Evolutionary conservation across 1,284 basidiomycete species (phyloP).

Genomic region (Rhodotorula sp.): DNA sequence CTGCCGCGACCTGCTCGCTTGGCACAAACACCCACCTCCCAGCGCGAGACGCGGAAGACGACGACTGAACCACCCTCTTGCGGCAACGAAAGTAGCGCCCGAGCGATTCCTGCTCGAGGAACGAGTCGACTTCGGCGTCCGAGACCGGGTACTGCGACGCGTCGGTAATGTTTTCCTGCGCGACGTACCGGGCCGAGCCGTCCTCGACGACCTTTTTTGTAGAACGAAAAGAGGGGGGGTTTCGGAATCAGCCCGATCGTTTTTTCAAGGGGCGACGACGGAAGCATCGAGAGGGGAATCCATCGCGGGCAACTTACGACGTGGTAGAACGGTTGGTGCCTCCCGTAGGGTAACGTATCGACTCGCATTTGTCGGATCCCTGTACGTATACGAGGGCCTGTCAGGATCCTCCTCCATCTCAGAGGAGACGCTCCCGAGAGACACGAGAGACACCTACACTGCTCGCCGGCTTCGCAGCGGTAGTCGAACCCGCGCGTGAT

Average conservation of each 20-base stretch:
- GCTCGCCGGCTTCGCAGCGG: conserved; percentile 33
- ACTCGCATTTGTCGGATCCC: conserved; percentile 29
- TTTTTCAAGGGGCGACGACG: too few relatives aligned
- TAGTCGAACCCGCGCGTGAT: conserved; percentile 34
- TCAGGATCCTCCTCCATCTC: background rate
- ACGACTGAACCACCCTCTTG: background rate
- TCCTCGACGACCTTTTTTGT: conserved; percentile 12
- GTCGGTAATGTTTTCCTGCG: conserved; percentile 33
- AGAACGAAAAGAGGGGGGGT: too few relatives aligned
- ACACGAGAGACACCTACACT: conserved; percentile 18
- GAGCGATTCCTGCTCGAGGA: conserved; percentile 9
- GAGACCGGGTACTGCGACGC: background rate
- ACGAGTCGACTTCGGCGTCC: background rate
- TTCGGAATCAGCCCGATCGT: background rate
- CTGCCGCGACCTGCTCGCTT: conserved; percentile 19
- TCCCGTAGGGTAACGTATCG: conserved; percentile 24
- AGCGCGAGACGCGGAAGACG: too few relatives aligned
- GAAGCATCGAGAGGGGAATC: background rate
- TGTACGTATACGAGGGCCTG: background rate
- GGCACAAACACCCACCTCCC: conserved; percentile 28
- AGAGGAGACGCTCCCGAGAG: background rate
- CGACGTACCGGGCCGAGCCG: conserved; percentile 33
- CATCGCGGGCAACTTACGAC: conserved; percentile 20
- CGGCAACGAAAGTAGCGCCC: conserved; percentile 32
- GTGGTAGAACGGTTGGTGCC: conserved; percentile 38